These are phyloP conservation scores for Furcasterigmium sp. DNA, from an alignment of 2,329 filamentous ascomycete genomes.

Conservation along the genomic window DNA sequence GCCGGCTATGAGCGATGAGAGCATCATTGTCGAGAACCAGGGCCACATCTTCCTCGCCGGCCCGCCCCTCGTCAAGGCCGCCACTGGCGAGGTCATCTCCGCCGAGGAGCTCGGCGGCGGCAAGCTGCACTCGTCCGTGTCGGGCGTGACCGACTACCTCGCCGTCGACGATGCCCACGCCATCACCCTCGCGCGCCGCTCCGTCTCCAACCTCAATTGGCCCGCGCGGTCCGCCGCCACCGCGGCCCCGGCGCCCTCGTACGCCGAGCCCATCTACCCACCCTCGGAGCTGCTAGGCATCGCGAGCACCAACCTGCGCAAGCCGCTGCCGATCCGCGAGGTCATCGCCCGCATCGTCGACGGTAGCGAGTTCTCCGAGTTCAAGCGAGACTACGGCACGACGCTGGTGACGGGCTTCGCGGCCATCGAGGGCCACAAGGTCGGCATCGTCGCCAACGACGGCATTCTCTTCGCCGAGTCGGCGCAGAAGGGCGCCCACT, in stretches of 20 bases:
- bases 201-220: conserved; percentile 87
- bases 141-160: conserved; percentile 91
- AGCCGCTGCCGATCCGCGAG: conserved; percentile 80
- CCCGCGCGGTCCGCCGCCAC: conserved; percentile 43
- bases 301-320: conserved; percentile 82
- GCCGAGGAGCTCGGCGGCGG: conserved; percentile 90
- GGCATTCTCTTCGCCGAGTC: conserved; percentile 90
- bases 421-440: conserved; percentile 79
- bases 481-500: conserved; percentile 90
- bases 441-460: conserved; percentile 93
- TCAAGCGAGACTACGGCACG: conserved; percentile 85
- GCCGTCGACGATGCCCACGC: conserved; percentile 93
- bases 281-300: conserved; percentile 80
- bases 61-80: conserved; percentile 90
- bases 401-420: conserved; percentile 92
- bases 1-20: conserved; percentile 95
- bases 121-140: conserved; percentile 82
- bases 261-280: conserved; percentile 74
- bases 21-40: conserved; percentile 91
- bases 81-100: conserved; percentile 86
- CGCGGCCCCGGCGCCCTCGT: conserved; percentile 33
- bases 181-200: conserved; percentile 76
- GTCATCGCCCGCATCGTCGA: conserved; percentile 92
- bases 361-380: conserved; percentile 84
- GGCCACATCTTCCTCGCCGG: conserved; percentile 98